Evolutionary conservation across 2,329 filamentous ascomycete genomes (phyloP), one percentile per base, ranked within the genome.

Genomic region (Geosmithia morbida): DNA sequence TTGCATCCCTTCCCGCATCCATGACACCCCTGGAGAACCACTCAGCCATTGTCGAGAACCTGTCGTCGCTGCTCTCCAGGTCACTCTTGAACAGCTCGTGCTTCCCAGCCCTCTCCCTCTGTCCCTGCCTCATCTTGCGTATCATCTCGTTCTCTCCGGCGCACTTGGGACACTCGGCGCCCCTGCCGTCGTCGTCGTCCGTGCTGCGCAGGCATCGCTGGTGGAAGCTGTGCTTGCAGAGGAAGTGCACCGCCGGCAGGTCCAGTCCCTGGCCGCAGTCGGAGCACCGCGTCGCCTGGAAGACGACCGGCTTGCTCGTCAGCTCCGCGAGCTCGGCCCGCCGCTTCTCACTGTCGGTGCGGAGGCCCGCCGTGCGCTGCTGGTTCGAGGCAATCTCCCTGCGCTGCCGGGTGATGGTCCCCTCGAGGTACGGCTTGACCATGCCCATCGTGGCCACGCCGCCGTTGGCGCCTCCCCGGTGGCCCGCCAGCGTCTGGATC

Each of bases 211-310:
- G 68, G 63, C 90, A 98, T 43, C 86, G 75, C 66, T 94, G 87
- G 61, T 98, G 92, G 71, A 96, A 98, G 51, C 83, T 89, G 62
- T 98, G 92, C 62, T 94, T 95, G 69, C 92, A 98, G 52, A 98
- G 66, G 62, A 98, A 98, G 61, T 98, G 92, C 44, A 98, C 89
- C 0, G 83, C 86, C 0, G 92, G 92, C 13, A 97, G 70, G 53
- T 96, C 89, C 17, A 97, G 72, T 22, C 78, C 74, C 39, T 80
- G 76, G 16, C 79, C 80, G 61, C 92, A 98, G 46, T 85, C 81
- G 26, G 84, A 82, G 61, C 92, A 98, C 46, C 92, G 78, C 33
- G 88, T 89, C 0, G 88, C 82, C 61, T 94, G 87, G 71, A 98
- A 97, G 1, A 94, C 85, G 18, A 83, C 81, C 0, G 92, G 89